Base-by-base conservation (phyloP, 2,329 filamentous ascomycete genomes). In the Calonectria pseudoturangicola region DNA sequence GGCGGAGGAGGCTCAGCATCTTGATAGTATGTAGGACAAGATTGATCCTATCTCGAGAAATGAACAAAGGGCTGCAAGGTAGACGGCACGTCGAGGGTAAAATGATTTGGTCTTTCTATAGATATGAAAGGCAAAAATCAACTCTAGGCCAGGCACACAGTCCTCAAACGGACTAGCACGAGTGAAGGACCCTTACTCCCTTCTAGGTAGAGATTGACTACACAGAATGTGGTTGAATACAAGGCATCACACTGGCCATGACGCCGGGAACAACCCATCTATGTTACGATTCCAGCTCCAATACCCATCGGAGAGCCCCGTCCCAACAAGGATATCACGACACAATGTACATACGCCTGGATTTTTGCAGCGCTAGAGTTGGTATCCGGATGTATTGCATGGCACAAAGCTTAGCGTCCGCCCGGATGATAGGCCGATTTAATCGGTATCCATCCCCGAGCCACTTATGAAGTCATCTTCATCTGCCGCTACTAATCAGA, bases 141-240 rank as follows among this genome's bases (percentile, higher is more conserved):
- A 21, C 13, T 8, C 16, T 16, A 12, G 2, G 2, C 36, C 12
- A 27, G 33, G 54, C 10, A 25, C 51, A 15, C 36, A 21, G 10
- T 60, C n/a, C 36, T 9, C 39, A 60, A 60, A 18, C 6, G 33
- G 54, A 7, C 25, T 60, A 60, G 54, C 21, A 41, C 54, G 12
- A 18, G 25, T 27, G 33, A 18, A 28, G 25, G 13, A 60, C 39
- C 25, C 33, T 41, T 41, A 25, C 36, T 18, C 33, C 54, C 33
- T 60, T 60, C 54, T 18, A 33, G 54, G 54, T 15, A 41, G 54
- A 60, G 54, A 60, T 60, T 60, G 36, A 41, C 54, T 60, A 41
- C 33, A 4, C 54, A 60, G 33, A 18, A 60, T 60, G 5, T 41
- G 13, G 13, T 41, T 60, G 33, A 41, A 18, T 10, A 9, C 54